Evolutionary conservation across 1,284 basidiomycete genomes (phyloP), one percentile per base, ranked within the genome.

Genomic region (Lignosus rhinocerotis): DNA sequence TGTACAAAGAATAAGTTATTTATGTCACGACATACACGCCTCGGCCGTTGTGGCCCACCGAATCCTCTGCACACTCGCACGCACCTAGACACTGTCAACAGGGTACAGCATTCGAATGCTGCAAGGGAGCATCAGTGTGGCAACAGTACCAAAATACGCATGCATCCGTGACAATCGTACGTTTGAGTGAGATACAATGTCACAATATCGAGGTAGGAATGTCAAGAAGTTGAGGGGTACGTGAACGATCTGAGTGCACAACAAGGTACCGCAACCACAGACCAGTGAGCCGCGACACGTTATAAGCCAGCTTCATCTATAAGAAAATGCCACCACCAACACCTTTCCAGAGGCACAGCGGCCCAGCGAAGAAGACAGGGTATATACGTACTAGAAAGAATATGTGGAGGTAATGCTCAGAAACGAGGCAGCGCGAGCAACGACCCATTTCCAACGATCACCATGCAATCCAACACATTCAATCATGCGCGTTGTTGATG

Each of bases 291-390:
- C 59, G 56, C 38, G 44, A 60, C 53, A 53, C 47, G 34, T 50
- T 50, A 59, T 56, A 50, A 59, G 48, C 57, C 58, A 57, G 52
- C 58, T 49, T 51, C 61, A 39, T 55, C 52, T 39, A 51, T 46
- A 14, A 30, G 14, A 54, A 33, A 57, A 19, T 32, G 53, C 55
- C 59, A 56, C 62, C 48, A 62, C 62, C 63, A 65, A 64, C 60
- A 59, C 64, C 69, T 67, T 55, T 60, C 68, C 68, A 69, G 67
- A 67, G 67, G 69, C 55, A 63, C 62, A 61, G 63, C 57, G 63
- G 57, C 66, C 61, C 58, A 63, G 57, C 60, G 58, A 58, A 56
- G 54, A 50, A 53, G 49, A 54, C 49, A 19, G 53, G 53, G 63
- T 67, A 67, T 69, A 70, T 68, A 69, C 36, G 47, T 56, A 58